Evolutionary conservation across 495 filamentous ascomycete genomes (phyloP).

Genomic region (Chlorociboria aeruginascens): DNA sequence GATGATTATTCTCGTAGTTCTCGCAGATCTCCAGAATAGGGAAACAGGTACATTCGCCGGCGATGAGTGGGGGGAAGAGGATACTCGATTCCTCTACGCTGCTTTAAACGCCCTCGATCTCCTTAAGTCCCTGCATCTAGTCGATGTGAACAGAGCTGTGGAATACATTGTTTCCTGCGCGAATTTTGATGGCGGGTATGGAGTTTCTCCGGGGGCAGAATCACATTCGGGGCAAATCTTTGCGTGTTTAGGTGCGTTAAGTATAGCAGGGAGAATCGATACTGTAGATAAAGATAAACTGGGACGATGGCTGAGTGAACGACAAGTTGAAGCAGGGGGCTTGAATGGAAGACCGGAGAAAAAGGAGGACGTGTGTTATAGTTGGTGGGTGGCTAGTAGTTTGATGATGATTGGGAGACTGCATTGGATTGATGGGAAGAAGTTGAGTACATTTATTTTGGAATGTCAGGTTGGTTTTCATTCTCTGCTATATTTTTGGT

Average conservation of each 20-base stretch:
- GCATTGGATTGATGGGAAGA: constrained; percentile 81
- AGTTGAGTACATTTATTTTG: constrained; percentile 70
- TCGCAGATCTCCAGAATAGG: constrained; percentile 67
- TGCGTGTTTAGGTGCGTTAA: constrained; percentile 81
- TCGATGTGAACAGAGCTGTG: constrained; percentile 71
- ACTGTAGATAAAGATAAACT: constrained; percentile 72
- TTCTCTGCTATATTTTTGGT: neutral
- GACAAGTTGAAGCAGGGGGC: constrained; percentile 77
- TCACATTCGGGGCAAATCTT: constrained; percentile 90
- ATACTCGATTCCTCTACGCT: constrained; percentile 88
- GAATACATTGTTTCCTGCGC: constrained; percentile 65
- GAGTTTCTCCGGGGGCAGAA: constrained; percentile 77
- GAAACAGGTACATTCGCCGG: constrained; percentile 80
- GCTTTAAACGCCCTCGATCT: constrained; percentile 81
- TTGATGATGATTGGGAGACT: constrained; percentile 77
- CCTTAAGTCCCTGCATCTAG: constrained; percentile 51
- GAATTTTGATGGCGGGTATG: constrained; percentile 91
- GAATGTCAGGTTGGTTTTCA: constrained; percentile 50
- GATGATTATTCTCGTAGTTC: constrained; percentile 38
- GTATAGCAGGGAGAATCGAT: constrained; percentile 72
- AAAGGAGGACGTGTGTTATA: constrained; percentile 93
- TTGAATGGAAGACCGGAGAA: constrained; percentile 94
- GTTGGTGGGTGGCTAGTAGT: constrained; percentile 92
- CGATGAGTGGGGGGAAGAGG: constrained; percentile 91
- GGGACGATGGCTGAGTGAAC: constrained; percentile 83